Base-by-base conservation (phyloP, 768 basidiomycete genomes). In the Agaricus blazei region DNA sequence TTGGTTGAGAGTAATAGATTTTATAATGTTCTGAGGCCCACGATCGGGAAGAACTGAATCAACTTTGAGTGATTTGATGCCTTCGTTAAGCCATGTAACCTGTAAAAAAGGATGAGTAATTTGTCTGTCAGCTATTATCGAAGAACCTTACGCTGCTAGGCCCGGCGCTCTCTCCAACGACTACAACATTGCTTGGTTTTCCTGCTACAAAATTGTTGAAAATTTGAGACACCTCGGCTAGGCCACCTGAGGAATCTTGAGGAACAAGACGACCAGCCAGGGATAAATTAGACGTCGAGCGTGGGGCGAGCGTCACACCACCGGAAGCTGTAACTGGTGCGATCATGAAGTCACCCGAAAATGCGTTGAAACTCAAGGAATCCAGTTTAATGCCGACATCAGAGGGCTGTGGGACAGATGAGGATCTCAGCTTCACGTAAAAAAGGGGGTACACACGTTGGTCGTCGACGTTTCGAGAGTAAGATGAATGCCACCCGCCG, bases 171-270 rank as follows among this genome's bases (percentile, higher is more conserved):
- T 77, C 74, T 12, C 87, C 87, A 27, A 77, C 74, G 8, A 89
- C 84, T 15, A 70, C 63, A 19, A 88, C 76, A 55, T 76, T 65
- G 58, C 81, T 86, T 62, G 85, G 76, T 62, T 80, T 70, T 1
- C 87, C 87, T 37, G 85, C 83, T 0, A 90, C 75, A 63, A 86
- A 90, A 48, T 79, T 81, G 59, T 87, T 88, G 72, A 90, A 90
- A 31, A 90, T 73, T 9, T 69, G 64, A 0, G 87, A 88, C 6
- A 90, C 81, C 1, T 72, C 72, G 1, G 75, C 75, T 40, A 88
- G 75, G 0, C 82, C 87, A 37, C 73, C 69, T 4, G 70, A 45
- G 11, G 75, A 74, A 34, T 61, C 69, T 62, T 90, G 88, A 1
- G 84, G 85, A 38, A 90, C 65, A 36, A 90, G 76, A 9, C 86